These are phyloP conservation scores for Trichophyton schoenleinii DNA, from an alignment of 2,329 filamentous ascomycete species.

Conservation along the genomic window DNA sequence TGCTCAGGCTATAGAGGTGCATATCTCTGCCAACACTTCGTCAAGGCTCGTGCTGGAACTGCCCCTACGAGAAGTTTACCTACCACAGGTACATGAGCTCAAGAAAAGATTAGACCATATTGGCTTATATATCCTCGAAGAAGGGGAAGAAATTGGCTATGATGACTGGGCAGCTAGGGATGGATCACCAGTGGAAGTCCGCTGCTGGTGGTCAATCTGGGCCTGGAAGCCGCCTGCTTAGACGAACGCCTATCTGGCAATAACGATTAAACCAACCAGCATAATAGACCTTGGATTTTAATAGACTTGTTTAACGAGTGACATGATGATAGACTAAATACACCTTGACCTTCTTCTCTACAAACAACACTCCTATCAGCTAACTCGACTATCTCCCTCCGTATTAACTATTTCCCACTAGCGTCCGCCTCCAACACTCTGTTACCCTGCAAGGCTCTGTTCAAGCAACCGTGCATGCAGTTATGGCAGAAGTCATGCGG, in stretches of 20 bases:
- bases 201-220: conserved; percentile 39
- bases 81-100: conserved; percentile 51
- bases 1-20: conserved; percentile 54
- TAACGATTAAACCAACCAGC: background rate
- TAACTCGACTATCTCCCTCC: too few species aligned
- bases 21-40: conserved; percentile 45
- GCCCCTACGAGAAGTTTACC: conserved; percentile 59
- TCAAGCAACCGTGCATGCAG: too few species aligned
- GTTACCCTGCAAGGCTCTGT: too few species aligned
- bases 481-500: too few species aligned
- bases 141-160: conserved; percentile 35
- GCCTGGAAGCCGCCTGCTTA: conserved; percentile 4
- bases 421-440: too few species aligned
- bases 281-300: background rate
- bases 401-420: too few species aligned
- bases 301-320: background rate
- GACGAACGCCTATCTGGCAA: background rate
- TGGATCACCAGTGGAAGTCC: conserved; percentile 31
- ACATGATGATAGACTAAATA: background rate
- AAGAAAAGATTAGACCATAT: conserved; percentile 46
- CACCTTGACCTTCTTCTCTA: background rate
- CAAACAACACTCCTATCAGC: too few species aligned
- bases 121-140: conserved; percentile 41
- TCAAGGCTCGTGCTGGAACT: conserved; percentile 68
- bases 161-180: conserved; percentile 37